Evolutionary conservation across 345 rosid species (phyloP).

Genomic region (Gossypium turneri): DNA sequence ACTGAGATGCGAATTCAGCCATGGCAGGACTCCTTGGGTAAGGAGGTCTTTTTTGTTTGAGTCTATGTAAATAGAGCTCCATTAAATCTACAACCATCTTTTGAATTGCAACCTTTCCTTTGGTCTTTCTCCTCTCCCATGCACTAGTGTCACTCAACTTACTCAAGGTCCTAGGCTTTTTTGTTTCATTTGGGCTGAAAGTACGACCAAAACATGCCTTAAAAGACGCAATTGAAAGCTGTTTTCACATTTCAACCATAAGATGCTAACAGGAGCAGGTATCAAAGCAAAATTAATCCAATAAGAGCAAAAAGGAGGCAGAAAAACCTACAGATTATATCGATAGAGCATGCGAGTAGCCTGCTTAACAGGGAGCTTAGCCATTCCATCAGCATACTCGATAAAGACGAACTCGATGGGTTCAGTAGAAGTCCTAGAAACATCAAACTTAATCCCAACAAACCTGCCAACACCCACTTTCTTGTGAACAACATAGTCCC

Average conservation of each 20-base stretch:
- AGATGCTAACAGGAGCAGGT: background rate
- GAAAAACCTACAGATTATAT: constrained; percentile 61
- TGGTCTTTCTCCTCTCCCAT: constrained; percentile 91
- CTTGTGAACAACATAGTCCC: constrained; percentile 94
- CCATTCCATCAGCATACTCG: constrained; percentile 96
- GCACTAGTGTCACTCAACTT: constrained; percentile 70
- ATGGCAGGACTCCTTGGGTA: constrained; percentile 63
- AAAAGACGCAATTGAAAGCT: constrained; percentile 8
- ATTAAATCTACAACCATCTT: constrained; percentile 96
- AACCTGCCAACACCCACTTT: constrained; percentile 90
- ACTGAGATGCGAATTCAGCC: constrained; percentile 62
- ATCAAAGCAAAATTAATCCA: background rate
- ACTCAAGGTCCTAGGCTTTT: constrained; percentile 75
- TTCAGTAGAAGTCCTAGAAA: constrained; percentile 51
- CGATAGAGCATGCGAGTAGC: constrained; percentile 90
- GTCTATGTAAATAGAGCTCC: constrained; percentile 91
- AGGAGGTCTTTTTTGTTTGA: constrained; percentile 78
- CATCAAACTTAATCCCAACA: constrained; percentile 79
- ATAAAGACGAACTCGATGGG: constrained; percentile 77
- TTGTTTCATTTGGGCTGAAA: constrained; percentile 78
- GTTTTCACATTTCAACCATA: constrained; percentile 1
- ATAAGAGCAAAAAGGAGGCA: background rate
- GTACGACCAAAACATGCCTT: constrained; percentile 16
- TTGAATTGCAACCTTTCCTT: constrained; percentile 93
- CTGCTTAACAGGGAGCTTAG: constrained; percentile 89